A percentile compares a stretch with the other conserved stretches of the same genome.
Evolutionary conservation across 495 filamentous ascomycete genomes (phyloP).

Genomic region (Talaromyces wortmannii): DNA sequence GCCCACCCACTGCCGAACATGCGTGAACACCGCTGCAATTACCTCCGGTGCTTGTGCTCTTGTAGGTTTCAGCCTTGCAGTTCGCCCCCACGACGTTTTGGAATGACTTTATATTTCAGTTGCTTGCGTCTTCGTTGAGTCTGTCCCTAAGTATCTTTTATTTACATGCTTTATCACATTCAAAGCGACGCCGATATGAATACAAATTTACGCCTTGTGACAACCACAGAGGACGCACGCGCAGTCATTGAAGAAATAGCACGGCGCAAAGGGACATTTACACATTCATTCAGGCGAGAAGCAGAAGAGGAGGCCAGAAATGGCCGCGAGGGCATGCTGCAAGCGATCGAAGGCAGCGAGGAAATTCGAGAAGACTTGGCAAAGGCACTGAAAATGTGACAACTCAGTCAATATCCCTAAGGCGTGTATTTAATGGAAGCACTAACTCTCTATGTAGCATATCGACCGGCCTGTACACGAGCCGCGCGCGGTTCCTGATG

Average conservation of each 20-base stretch:
- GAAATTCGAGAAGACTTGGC: conserved; percentile 1
- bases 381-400: conserved; percentile 1
- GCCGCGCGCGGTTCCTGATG: conserved; percentile 1
- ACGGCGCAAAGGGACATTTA: neutral
- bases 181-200: neutral
- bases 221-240: conserved; percentile 1
- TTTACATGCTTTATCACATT: neutral
- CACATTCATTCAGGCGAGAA: neutral
- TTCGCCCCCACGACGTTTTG: no score
- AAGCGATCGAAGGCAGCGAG: conserved; percentile 2
- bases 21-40: no score
- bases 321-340: conserved; percentile 1
- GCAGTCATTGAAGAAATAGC: conserved; percentile 3
- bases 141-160: neutral
- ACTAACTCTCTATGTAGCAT: conserved; percentile 1
- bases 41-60: no score
- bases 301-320: neutral
- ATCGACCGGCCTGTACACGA: conserved; percentile 6
- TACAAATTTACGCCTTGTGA: neutral
- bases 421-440: neutral
- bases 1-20: no score
- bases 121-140: neutral
- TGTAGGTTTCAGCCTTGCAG: no score
- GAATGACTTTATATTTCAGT: neutral
- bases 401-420: neutral